phyloP scores from a whole-genome alignment of 306 rosid genomes.

The Prunus kanzakura region DNA sequence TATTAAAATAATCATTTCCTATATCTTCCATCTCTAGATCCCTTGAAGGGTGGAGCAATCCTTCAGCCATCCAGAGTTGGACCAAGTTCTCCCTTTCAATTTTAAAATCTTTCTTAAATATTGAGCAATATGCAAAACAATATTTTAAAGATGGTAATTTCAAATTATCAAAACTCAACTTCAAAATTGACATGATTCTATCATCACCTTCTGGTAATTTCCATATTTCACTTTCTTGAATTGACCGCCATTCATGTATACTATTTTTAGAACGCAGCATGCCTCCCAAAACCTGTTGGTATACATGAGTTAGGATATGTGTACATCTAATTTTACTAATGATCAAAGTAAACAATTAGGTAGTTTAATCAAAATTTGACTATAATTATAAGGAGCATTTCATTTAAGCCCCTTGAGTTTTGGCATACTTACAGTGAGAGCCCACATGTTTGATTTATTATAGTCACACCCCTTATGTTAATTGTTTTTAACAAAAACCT shows the following conservation, averaged over 20 bases:
- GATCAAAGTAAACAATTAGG: too few relatives aligned
- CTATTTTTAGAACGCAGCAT: neutral
- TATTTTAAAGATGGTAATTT: neutral
- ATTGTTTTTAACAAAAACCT: too few relatives aligned
- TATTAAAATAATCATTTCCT: neutral
- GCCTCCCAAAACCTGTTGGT: constrained; percentile 15
- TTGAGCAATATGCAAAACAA: constrained; percentile 25
- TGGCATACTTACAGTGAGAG: too few relatives aligned
- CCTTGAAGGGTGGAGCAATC: too few relatives aligned
- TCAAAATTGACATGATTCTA: neutral
- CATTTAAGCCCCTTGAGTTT: too few relatives aligned
- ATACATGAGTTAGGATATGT: too few relatives aligned
- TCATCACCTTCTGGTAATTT: neutral
- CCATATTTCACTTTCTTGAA: neutral
- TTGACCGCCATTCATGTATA: neutral
- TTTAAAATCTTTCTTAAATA: neutral
- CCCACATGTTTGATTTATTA: too few relatives aligned
- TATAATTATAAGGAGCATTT: too few relatives aligned
- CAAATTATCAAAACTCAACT: constrained; percentile 15
- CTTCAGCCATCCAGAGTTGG: too few relatives aligned
- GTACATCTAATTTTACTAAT: too few relatives aligned
- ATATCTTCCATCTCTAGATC: neutral
- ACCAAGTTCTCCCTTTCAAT: neutral
- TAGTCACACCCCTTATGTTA: too few relatives aligned
- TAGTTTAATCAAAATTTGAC: too few relatives aligned